A percentile compares a stretch with the other conserved stretches of the same genome.
phyloP scores from a whole-genome alignment of 768 basidiomycete genomes.

The Amanita fuliginea region DNA sequence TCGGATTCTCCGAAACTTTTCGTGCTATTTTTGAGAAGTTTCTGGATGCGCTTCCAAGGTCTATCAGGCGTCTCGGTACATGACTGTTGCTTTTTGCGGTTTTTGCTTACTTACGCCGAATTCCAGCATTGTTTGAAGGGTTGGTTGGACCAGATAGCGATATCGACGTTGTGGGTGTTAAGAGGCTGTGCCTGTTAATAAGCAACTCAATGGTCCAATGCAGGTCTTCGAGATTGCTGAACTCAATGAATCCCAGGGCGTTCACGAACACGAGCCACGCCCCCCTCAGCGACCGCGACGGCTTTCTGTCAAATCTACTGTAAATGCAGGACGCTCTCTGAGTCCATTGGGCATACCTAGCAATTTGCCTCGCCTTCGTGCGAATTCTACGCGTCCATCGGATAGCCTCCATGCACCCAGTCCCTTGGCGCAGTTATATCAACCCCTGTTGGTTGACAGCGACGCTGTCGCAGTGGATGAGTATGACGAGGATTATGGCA shows the following conservation, averaged over 20 bases:
- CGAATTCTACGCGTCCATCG: neutral
- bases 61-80: constrained; percentile 64
- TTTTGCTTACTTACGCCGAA: neutral
- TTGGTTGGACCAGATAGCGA: constrained; percentile 61
- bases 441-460: constrained; percentile 51
- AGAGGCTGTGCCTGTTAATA: neutral
- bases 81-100: constrained; percentile 7
- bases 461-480: constrained; percentile 24
- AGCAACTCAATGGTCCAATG: neutral
- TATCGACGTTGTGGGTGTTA: constrained; percentile 54
- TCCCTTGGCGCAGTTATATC: constrained; percentile 68
- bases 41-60: constrained; percentile 67
- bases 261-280: constrained; percentile 6
- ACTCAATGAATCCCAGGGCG: neutral
- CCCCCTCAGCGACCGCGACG: constrained; percentile 7
- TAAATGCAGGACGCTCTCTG: constrained; percentile 3
- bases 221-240: constrained; percentile 78
- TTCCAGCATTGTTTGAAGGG: constrained; percentile 67
- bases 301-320: constrained; percentile 14
- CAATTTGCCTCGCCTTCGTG: neutral
- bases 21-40: constrained; percentile 54
- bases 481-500: constrained; percentile 7
- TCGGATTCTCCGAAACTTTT: constrained; percentile 65
- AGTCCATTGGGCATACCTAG: neutral
- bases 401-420: constrained; percentile 26